phyloP scores from a whole-genome alignment of 164 flowering plant species.

The Litsea cubeba region DNA sequence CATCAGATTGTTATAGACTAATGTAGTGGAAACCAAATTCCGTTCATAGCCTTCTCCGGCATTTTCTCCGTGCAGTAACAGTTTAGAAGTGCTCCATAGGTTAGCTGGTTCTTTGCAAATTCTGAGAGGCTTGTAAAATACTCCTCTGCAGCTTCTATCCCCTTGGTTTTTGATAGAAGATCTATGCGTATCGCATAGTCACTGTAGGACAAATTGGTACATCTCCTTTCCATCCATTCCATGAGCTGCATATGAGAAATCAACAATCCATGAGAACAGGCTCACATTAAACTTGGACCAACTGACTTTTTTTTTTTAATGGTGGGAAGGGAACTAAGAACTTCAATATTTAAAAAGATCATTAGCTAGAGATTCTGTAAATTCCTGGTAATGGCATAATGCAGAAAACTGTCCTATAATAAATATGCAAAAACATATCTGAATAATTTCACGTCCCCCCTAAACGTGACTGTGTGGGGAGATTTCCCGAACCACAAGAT shows the following conservation, averaged over 20 bases:
- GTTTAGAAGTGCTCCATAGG: constrained; percentile 66
- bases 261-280: neutral
- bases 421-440: too few relatives aligned
- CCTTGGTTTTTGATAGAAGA: constrained; percentile 54
- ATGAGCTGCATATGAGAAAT: constrained; percentile 38
- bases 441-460: too few relatives aligned
- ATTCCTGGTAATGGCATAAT: neutral
- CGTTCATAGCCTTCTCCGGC: constrained; percentile 47
- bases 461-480: too few relatives aligned
- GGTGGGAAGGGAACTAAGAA: neutral
- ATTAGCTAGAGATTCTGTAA: neutral
- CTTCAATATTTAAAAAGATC: neutral
- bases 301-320: neutral
- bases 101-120: constrained; percentile 23
- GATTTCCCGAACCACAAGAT: too few relatives aligned
- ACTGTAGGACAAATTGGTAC: constrained; percentile 21
- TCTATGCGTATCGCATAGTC: constrained; percentile 50
- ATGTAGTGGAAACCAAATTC: constrained; percentile 22
- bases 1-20: constrained; percentile 56
- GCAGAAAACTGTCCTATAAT: neutral
- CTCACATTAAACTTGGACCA: neutral
- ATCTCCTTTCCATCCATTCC: constrained; percentile 73
- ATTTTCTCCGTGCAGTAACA: constrained; percentile 49
- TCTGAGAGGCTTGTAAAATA: constrained; percentile 42
- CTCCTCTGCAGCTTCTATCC: constrained; percentile 53